Evolutionary conservation across 257 asterid genomes (phyloP).

Genomic region (Phtheirospermum japonicum): DNA sequence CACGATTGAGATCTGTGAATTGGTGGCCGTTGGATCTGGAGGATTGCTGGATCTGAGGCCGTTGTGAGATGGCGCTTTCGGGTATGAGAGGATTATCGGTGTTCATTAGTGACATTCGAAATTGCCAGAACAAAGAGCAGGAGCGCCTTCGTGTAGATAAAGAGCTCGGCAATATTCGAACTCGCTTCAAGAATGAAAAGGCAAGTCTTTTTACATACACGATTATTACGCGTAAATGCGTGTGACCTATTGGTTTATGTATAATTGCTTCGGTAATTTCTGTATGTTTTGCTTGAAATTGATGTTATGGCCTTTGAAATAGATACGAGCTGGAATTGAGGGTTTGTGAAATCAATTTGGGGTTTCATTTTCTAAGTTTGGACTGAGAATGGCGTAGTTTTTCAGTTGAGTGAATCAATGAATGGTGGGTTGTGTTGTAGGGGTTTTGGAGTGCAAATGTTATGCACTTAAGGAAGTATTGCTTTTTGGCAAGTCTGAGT

Average conservation of each 20-base stretch:
- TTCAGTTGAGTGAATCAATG: slow-evolving; percentile 12
- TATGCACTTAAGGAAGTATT: slow-evolving; percentile 3
- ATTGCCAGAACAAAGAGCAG: slow-evolving; percentile 93
- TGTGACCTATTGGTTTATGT: slow-evolving; percentile 9
- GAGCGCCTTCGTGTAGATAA: slow-evolving; percentile 98
- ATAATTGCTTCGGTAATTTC: slow-evolving; percentile 11
- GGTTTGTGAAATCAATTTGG: slow-evolving; percentile 16
- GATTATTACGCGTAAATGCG: not conserved
- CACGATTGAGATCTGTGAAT: slow-evolving; percentile 34
- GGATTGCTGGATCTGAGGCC: slow-evolving; percentile 57
- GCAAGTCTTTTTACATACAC: slow-evolving; percentile 35
- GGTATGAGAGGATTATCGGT: slow-evolving; percentile 99
- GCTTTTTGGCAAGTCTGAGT: slow-evolving; percentile 11
- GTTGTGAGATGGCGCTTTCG: slow-evolving; percentile 78
- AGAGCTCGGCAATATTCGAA: slow-evolving; percentile 90
- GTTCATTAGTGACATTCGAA: slow-evolving; percentile 92
- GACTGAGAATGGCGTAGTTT: slow-evolving; percentile 16
- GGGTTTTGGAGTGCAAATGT: slow-evolving; percentile 27
- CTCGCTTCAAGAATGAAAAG: slow-evolving; percentile 93
- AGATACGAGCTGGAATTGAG: slow-evolving; percentile 28
- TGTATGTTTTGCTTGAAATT: not conserved
- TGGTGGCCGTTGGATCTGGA: slow-evolving; percentile 52
- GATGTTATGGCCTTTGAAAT: slow-evolving; percentile 24
- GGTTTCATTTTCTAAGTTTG: slow-evolving; percentile 19
- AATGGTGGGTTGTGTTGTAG: slow-evolving; percentile 16